phyloP scores from a whole-genome alignment of 2,329 filamentous ascomycete genomes.

The Dactylellina drechsleri region DNA sequence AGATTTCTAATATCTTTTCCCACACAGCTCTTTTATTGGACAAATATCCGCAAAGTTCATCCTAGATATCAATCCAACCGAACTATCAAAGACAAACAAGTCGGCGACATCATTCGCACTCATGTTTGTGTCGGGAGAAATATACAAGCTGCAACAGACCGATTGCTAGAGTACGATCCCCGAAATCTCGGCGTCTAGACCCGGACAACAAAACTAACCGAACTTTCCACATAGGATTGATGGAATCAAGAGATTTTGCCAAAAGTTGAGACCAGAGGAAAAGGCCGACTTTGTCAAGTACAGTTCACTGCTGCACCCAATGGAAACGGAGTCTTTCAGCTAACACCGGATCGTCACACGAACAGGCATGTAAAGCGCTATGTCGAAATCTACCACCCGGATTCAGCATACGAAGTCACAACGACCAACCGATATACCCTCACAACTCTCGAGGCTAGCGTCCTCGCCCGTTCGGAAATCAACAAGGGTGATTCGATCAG shows the following conservation, averaged over 20 bases:
- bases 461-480: conserved; percentile 82
- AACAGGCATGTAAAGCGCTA: conserved; percentile 81
- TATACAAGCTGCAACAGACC: conserved; percentile 55
- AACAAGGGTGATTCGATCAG: conserved; percentile 86
- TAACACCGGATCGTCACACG: conserved; percentile 18
- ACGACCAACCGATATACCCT: conserved; percentile 96
- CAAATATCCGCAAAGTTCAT: conserved; percentile 91
- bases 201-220: conserved; percentile 7
- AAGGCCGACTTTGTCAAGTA: conserved; percentile 69
- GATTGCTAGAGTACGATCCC: conserved; percentile 56
- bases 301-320: neutral
- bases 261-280: conserved; percentile 52
- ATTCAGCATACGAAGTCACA: conserved; percentile 93
- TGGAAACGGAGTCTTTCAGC: neutral
- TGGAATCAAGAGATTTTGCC: conserved; percentile 54
- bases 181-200: neutral
- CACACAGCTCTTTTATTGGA: conserved; percentile 90
- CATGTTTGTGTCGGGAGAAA: conserved; percentile 58
- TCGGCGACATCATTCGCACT: conserved; percentile 70
- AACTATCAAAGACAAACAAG: conserved; percentile 75
- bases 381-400: conserved; percentile 88
- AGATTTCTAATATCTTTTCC: conserved; percentile 17
- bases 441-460: conserved; percentile 84
- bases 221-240: conserved; percentile 50
- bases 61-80: conserved; percentile 85